A percentile compares a stretch with the other conserved stretches of the same genome.
phyloP scores from a whole-genome alignment of 2,329 filamentous ascomycete genomes.

The Trichoderma polysporum region DNA sequence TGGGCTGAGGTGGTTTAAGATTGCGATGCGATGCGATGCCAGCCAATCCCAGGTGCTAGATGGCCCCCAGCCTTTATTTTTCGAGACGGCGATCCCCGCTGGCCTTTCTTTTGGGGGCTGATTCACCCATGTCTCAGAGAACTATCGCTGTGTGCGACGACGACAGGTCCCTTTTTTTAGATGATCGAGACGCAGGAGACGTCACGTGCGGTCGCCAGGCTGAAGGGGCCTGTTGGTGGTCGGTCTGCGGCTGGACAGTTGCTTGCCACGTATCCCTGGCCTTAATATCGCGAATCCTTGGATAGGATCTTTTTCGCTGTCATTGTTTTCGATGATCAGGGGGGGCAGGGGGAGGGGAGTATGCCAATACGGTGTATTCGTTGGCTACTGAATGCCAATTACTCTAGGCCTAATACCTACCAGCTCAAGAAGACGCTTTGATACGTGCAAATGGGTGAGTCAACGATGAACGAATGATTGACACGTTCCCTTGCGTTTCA shows the following conservation, averaged over 20 bases:
- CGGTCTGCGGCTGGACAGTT: background rate
- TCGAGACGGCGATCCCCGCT: background rate
- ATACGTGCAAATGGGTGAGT: background rate
- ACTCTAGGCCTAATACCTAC: background rate
- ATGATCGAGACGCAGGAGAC: background rate
- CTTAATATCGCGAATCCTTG: background rate
- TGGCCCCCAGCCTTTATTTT: no score
- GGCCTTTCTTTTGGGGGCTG: no score
- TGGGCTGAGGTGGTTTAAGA: background rate
- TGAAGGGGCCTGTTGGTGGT: background rate
- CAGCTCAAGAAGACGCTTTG: constrained; percentile 9
- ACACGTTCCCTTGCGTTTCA: constrained; percentile 12
- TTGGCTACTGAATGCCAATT: constrained; percentile 6
- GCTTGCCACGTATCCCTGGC: constrained; percentile 9
- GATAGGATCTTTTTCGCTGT: background rate
- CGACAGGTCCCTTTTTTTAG: background rate
- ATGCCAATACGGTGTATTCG: no score
- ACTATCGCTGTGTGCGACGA: background rate
- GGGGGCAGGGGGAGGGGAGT: background rate
- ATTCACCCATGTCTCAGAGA: background rate
- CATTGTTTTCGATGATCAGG: background rate
- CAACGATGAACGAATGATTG: constrained; percentile 12
- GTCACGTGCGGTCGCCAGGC: constrained; percentile 28
- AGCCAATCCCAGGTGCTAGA: no score
- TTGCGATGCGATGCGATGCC: background rate